Evolutionary conservation across 148 eudicot genomes (phyloP), one percentile per base, ranked within the genome.

Genomic region (Nepenthes gracilis): DNA sequence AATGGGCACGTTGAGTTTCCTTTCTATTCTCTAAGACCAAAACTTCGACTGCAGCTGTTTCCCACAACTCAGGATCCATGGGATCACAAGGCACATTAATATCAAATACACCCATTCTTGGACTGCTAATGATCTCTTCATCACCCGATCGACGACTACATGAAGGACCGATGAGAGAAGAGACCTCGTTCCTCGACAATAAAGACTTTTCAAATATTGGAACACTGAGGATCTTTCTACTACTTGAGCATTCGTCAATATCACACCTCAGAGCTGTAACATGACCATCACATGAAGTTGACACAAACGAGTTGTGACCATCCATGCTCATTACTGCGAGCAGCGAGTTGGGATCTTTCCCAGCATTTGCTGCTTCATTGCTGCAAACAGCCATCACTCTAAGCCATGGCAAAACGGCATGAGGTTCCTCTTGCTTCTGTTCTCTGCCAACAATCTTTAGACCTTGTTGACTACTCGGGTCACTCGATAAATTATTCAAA

Each of bases 391-490:
- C 63, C 59, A 73, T 81, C 34, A 65, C 63, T 70, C 73, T 77
- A 60, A 87, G 84, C 96, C 96, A 92, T 40, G 92, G 95, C 72
- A 85, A 74, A 32, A 33, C 76, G 38, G 73, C 52, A 8, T 61
- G 45, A 61, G 58, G 68, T 54, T 76, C 78, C 59, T 72, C 77
- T 34, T 36, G 40, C 62, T 70, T 76, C 62, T 66, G 60, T 54
- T 68, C 72, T 32, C 54, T 73, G 50, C 75, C 77, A 32, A 53
- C 36, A 55, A 63, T 57, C 68, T 58, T 64, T 55, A 59, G 43
- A 63, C 35, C 69, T 47, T 55, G 82, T 36, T 36, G 70, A 56
- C 50, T 59, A 38, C 58, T 38, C 51, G 64, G 76, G 62, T 77
- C 76, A 36, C 60, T 57, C 2, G 66, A 67, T 50, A 75, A 58